A percentile compares a stretch with the other conserved stretches of the same genome.
phyloP scores from a whole-genome alignment of 2,329 filamentous ascomycete genomes.

The Geosmithia morbida region DNA sequence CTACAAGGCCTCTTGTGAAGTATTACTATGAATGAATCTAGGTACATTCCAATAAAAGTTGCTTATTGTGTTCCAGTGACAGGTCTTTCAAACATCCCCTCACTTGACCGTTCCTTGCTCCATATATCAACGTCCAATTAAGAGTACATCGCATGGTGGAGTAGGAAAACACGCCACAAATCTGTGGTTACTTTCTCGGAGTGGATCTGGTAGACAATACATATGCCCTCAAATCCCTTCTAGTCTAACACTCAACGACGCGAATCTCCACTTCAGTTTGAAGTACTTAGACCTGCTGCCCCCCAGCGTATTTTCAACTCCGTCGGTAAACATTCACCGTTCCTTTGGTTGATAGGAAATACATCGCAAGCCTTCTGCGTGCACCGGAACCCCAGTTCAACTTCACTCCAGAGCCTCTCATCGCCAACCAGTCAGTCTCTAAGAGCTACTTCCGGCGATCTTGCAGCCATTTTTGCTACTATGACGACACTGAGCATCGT shows the following conservation, averaged over 20 bases:
- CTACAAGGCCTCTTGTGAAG: background rate
- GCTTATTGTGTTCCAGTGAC: no score
- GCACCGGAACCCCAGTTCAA: background rate
- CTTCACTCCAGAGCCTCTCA: background rate
- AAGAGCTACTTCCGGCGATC: background rate
- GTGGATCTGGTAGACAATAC: background rate
- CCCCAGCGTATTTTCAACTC: no score
- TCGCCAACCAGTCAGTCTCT: no score
- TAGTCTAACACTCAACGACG: background rate
- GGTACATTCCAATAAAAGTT: background rate
- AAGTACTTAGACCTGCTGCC: background rate
- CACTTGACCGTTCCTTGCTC: background rate
- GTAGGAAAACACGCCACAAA: background rate
- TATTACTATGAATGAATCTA: background rate
- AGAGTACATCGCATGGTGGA: background rate
- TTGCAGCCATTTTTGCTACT: background rate
- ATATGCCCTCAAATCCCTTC: background rate
- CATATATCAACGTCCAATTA: background rate
- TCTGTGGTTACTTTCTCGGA: background rate
- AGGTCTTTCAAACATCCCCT: background rate
- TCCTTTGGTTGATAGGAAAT: no score
- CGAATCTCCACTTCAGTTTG: background rate
- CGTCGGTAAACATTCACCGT: no score
- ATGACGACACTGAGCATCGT: slow-evolving; percentile 5
- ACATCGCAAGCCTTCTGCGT: no score